Conservation (phyloP, 2,329 filamentous ascomycete genomes). For the Berkeleyomyces basicola region DNA sequence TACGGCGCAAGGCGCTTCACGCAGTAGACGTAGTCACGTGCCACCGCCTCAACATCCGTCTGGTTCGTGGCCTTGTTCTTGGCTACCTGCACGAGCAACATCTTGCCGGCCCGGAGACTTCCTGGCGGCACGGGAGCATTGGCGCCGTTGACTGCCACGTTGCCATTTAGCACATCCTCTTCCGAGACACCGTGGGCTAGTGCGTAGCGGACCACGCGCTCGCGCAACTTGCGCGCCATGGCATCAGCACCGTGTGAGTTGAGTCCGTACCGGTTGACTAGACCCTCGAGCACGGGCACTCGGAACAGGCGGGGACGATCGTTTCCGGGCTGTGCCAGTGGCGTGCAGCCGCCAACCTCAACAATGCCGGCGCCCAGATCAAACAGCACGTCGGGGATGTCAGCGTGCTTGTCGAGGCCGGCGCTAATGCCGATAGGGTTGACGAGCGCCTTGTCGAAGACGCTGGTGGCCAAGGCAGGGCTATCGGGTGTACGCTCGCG, state of each 20-base stretch:
- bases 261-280: constrained; percentile 92
- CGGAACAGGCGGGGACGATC: constrained; percentile 77
- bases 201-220: constrained; percentile 64
- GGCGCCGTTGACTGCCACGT: background rate
- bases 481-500: constrained; percentile 49
- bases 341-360: constrained; percentile 82
- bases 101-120: constrained; percentile 55
- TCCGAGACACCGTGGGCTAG: constrained; percentile 54
- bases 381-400: constrained; percentile 72
- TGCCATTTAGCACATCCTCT: constrained; percentile 55
- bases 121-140: constrained; percentile 64
- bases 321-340: constrained; percentile 76
- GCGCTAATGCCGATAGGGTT: constrained; percentile 94
- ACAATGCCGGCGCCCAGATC: constrained; percentile 73
- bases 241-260: constrained; percentile 83
- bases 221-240: constrained; percentile 62
- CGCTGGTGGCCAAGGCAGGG: constrained; percentile 25
- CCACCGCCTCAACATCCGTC: constrained; percentile 64
- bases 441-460: constrained; percentile 61
- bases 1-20: constrained; percentile 70
- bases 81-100: constrained; percentile 82
- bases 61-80: constrained; percentile 94
- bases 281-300: constrained; percentile 61
- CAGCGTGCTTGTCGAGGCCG: constrained; percentile 85
- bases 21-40: constrained; percentile 74